Conservation (phyloP, 2,329 filamentous ascomycete species). For the Colletotrichum tamarilloi region DNA sequence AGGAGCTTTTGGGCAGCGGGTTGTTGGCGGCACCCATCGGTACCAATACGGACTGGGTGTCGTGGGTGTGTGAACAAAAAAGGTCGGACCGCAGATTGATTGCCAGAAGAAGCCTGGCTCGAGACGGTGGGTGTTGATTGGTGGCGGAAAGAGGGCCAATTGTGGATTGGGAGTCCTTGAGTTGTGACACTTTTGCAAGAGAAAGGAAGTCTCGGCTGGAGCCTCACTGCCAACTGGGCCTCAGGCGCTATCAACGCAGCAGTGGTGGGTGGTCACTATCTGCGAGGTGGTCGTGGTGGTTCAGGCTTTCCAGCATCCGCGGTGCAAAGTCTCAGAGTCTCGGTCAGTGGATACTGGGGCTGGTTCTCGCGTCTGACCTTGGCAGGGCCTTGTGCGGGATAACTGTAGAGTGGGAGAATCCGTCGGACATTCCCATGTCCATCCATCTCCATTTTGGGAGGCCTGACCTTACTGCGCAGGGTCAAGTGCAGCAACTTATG, state of each 20-base stretch:
- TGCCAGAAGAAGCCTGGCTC: conserved; percentile 31
- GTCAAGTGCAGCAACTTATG: conserved; percentile 20
- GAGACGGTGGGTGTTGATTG: conserved; percentile 26
- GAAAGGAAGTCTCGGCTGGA: conserved; percentile 15
- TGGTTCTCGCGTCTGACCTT: conserved; percentile 22
- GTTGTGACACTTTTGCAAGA: conserved; percentile 24
- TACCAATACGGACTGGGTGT: conserved; percentile 10
- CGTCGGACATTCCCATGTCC: conserved; percentile 26
- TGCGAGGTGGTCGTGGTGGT: background rate
- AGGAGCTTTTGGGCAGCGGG: conserved; percentile 12
- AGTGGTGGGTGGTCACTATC: no score
- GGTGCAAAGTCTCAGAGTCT: conserved; percentile 5
- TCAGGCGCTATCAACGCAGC: background rate
- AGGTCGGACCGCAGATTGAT: conserved; percentile 34
- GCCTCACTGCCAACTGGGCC: background rate
- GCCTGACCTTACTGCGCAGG: conserved; percentile 17
- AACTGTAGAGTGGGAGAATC: conserved; percentile 20
- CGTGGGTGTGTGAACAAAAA: conserved; percentile 9
- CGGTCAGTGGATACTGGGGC: conserved; percentile 4
- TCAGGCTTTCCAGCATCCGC: background rate
- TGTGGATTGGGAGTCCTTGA: conserved; percentile 26
- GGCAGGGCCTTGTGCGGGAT: conserved; percentile 19
- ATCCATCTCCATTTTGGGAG: conserved; percentile 11
- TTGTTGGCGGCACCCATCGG: conserved; percentile 12
- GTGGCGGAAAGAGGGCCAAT: conserved; percentile 5